These are phyloP conservation scores for Aspergillus brunneoviolaceus DNA, from an alignment of 2,329 filamentous ascomycete genomes.

Conservation along the genomic window DNA sequence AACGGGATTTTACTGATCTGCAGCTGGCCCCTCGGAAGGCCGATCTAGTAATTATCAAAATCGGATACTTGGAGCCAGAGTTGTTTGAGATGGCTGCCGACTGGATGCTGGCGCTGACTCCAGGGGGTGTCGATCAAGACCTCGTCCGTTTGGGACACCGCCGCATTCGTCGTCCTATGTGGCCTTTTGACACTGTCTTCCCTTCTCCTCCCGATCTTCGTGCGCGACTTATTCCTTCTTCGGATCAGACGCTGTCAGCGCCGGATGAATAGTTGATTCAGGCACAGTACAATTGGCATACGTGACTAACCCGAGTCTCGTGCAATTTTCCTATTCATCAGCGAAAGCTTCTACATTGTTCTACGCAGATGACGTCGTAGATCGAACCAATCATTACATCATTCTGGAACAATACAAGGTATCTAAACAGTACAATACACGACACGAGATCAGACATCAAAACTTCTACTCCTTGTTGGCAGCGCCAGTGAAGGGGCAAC, in stretches of 20 bases:
- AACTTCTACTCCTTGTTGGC: slow-evolving; percentile 1
- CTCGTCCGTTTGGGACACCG: slow-evolving; percentile 50
- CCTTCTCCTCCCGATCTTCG: slow-evolving; percentile 35
- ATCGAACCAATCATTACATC: not conserved
- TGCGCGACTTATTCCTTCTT: slow-evolving; percentile 38
- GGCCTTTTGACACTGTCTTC: slow-evolving; percentile 45
- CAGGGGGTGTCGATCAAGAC: slow-evolving; percentile 57
- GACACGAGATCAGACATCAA: not conserved
- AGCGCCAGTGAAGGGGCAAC: slow-evolving; percentile 8
- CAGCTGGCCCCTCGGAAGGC: slow-evolving; percentile 47
- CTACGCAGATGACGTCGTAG: no score
- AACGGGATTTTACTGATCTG: slow-evolving; percentile 53
- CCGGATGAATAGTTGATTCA: not conserved
- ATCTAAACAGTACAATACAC: not conserved
- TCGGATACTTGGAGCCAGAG: slow-evolving; percentile 57
- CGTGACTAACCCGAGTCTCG: no score
- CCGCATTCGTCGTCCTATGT: slow-evolving; percentile 53
- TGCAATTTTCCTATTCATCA: no score
- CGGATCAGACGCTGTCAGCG: slow-evolving; percentile 19
- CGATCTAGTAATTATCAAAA: slow-evolving; percentile 57
- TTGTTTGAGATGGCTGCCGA: slow-evolving; percentile 55
- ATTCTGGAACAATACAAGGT: not conserved
- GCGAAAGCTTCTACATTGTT: no score
- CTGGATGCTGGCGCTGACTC: slow-evolving; percentile 57
- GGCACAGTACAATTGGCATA: no score